Base-by-base conservation (phyloP, 1,284 basidiomycete genomes). In the Malassezia caprae region DNA sequence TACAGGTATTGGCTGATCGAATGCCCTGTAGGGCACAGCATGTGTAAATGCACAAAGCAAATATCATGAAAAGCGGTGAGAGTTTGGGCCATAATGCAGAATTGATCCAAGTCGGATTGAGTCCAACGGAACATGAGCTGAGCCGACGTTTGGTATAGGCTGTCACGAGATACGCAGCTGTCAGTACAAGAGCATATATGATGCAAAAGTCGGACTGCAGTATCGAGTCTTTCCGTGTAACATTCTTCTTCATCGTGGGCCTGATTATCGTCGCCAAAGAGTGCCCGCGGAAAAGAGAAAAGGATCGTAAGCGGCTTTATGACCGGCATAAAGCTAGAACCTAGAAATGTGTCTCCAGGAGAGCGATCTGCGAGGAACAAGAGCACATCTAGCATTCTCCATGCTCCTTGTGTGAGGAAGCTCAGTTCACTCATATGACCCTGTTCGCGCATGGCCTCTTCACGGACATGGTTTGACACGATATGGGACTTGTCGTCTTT, bases 351-450 rank as follows among this genome's bases (percentile, higher is more conserved):
- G n/a, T 27, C 6, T 12, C 8, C 19, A 21, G n/a, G 17, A 27
- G 21, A 10, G 19, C 34, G 17, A n/a, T 15, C 35, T 51, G 23
- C 49, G 27, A 51, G 1, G 32, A 23, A 24, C 30, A 51, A 15
- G 10, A 56, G 21, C 12, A 31, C 23, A 19, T 32, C 27, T 24
- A 56, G n/a, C 8, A 48, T 56, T 12, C 53, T 48, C 47, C 53
- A 56, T 13, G 43, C 53, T 6, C 53, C 53, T 56, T 50, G 45
- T 8, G 46, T 48, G 10, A 48, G 24, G 12, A 28, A 11, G 19
- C 15, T 5, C 24, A 43, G 24, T 10, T 43, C 23, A 8, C 23
- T 10, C 17, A 17, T 12, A 8, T 21, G 15, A 1, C 27, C 24
- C 17, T 43, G n/a, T 27, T 43, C 39, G n/a, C 39, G 41, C 27